Percentiles rank a stretch among this genome's conserved stretches.
Evolutionary conservation across 169 alveolate species (phyloP).

Genomic region (Plasmodium knowlesi): DNA sequence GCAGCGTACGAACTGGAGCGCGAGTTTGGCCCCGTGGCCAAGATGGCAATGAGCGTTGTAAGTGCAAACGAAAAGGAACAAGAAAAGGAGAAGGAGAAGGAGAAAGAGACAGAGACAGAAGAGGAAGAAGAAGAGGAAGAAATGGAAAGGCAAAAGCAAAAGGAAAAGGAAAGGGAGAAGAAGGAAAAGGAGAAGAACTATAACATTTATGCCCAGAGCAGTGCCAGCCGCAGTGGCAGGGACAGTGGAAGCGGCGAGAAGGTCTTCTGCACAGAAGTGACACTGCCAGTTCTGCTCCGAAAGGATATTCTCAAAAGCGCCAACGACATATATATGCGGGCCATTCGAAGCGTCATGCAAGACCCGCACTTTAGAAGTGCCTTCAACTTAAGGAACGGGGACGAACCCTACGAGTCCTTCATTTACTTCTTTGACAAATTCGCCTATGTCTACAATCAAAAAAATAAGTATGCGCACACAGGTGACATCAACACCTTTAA

Average conservation of each 20-base stretch:
- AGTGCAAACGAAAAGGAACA: not conserved
- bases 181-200: not conserved
- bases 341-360: slow-evolving; percentile 31
- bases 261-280: slow-evolving; percentile 49
- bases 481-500: slow-evolving; percentile 13
- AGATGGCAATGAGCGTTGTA: not conserved
- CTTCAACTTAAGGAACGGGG: not conserved
- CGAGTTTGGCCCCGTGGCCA: not conserved
- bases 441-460: slow-evolving; percentile 30
- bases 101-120: not conserved
- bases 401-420: slow-evolving; percentile 20
- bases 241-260: not conserved
- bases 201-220: not conserved
- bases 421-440: slow-evolving; percentile 57
- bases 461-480: not conserved
- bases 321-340: slow-evolving; percentile 48
- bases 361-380: not conserved
- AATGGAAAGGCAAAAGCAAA: not conserved
- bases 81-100: too few relatives aligned
- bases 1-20: not conserved
- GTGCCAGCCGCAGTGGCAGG: not conserved
- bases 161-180: not conserved
- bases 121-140: not conserved
- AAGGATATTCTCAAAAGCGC: slow-evolving; percentile 16
- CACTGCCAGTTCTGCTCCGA: slow-evolving; percentile 23